Base-by-base conservation (phyloP, 108 stramenopile genomes). In the Discostella stelligeroides region DNA sequence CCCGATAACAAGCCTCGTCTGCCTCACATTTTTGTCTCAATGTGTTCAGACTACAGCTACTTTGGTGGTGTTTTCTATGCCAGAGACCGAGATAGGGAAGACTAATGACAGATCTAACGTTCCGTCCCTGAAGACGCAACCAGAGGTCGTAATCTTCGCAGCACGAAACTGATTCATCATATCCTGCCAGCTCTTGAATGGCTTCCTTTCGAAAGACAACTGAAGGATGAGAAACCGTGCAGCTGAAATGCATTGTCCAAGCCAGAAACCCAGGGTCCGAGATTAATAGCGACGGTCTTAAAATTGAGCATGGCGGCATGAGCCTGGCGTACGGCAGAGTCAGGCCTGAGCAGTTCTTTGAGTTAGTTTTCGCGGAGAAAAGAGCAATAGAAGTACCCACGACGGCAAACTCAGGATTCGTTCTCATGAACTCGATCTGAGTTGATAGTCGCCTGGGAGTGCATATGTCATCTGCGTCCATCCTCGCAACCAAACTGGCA, bases 71-170 rank as follows among this genome's bases (percentile, higher is more conserved):
- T 38, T 82, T 82, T 23, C 81, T 20, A 62, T 82, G 76, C 73
- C 81, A 82, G 12, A 82, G 38, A 7, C 81, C 81, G 45, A 82
- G 12, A 24, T 39, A 45, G 0, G 81, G 81, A 15, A 82, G 41
- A 37, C 61, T 73, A 27, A 60, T 41, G 2, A 82, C 51, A 4
- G 76, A 82, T 42, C 50, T 24, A 50, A 58, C 49, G 63, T 70
- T 21, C 14, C 45, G 13, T 3, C 43, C 37, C 28, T 46, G 41
- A 0, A 81, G 59, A 40, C 84, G 71, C 12, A 81, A 63, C 84
- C 84, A 85, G 12, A 82, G 60, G 57, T 80, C 79, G 45, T 85
- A 81, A 49, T 85, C 84, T 75, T 85, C 79, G 14, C 63, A 61
- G n/a, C 25, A 45, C 2, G 7, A 39, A 25, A 71, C 51, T 4